A percentile compares a stretch with the other conserved stretches of the same genome.
phyloP scores from a whole-genome alignment of 2,329 filamentous ascomycete species.

The Stromatinia cepivora region DNA sequence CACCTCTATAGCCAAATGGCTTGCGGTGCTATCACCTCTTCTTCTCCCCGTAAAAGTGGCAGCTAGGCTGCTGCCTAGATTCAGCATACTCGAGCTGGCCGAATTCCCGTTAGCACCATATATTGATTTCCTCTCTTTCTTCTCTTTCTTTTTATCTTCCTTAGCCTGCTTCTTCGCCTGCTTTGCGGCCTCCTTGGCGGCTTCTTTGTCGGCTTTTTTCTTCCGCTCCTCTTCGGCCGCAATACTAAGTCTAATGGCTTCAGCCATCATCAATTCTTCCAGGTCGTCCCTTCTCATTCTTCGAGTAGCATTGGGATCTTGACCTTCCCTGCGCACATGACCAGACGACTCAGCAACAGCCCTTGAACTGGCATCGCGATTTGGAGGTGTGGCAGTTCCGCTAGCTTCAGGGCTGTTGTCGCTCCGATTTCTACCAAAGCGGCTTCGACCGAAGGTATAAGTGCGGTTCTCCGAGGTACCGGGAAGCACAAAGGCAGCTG shows the following conservation, averaged over 20 bases:
- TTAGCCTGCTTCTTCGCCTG: conserved; percentile 84
- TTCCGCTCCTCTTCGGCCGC: conserved; percentile 92
- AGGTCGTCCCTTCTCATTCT: conserved; percentile 77
- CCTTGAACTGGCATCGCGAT: conserved; percentile 29
- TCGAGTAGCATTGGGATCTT: conserved; percentile 38
- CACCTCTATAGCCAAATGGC: conserved; percentile 59
- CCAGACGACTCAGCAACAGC: conserved; percentile 37
- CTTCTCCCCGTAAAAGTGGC: conserved; percentile 48
- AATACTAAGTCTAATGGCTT: conserved; percentile 88
- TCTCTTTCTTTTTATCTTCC: conserved; percentile 69
- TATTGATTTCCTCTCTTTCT: conserved; percentile 57
- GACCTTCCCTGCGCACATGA: conserved; percentile 37
- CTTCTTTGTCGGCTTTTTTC: conserved; percentile 78
- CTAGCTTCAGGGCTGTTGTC: conserved; percentile 38
- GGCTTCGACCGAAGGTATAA: conserved; percentile 38
- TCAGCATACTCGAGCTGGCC: conserved; percentile 65
- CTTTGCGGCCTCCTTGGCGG: conserved; percentile 72
- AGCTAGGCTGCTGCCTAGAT: conserved; percentile 45
- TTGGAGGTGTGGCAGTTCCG: conserved; percentile 38
- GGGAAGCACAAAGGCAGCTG: conserved; percentile 64
- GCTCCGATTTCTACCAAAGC: conserved; percentile 38
- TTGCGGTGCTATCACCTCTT: conserved; percentile 59
- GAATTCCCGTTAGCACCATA: conserved; percentile 49
- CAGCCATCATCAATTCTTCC: conserved; percentile 98
- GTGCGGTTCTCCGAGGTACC: conserved; percentile 35